phyloP scores from a whole-genome alignment of 2,329 filamentous ascomycete genomes.

The Talaromyces funiculosus region DNA sequence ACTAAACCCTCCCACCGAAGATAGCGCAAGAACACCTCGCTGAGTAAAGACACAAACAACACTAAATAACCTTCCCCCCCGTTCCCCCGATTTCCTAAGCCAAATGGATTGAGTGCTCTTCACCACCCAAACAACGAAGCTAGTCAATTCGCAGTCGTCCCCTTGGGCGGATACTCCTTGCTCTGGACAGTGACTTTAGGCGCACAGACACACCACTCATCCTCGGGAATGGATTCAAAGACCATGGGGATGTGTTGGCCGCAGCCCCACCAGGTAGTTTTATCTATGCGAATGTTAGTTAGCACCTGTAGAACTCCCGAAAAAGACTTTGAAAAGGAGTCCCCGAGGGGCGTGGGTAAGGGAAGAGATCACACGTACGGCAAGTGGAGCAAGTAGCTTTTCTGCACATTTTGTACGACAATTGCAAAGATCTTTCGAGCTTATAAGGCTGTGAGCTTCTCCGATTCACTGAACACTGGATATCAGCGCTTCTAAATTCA shows the following conservation, averaged over 20 bases:
- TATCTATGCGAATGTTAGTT: conserved; percentile 13
- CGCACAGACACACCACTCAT: conserved; percentile 15
- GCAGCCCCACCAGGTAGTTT: conserved; percentile 18
- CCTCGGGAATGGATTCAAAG: conserved; percentile 14
- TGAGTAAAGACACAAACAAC: neutral
- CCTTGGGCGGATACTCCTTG: conserved; percentile 17
- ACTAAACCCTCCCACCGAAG: neutral
- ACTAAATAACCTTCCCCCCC: neutral
- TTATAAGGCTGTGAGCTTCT: too few species aligned
- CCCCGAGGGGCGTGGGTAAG: too few species aligned
- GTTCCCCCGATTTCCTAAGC: too few species aligned
- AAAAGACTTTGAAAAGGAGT: too few species aligned
- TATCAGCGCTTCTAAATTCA: neutral
- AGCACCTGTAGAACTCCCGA: too few species aligned
- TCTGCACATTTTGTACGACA: conserved; percentile 14
- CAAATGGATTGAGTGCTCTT: neutral
- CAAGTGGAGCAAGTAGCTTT: conserved; percentile 17
- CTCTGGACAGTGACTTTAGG: conserved; percentile 15
- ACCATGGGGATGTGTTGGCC: conserved; percentile 16
- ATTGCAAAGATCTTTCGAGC: neutral
- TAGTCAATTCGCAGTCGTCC: conserved; percentile 13
- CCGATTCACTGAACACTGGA: too few species aligned
- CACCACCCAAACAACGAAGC: neutral
- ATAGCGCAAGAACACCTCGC: neutral
- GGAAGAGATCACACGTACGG: conserved; percentile 13